phyloP scores from a whole-genome alignment of 495 filamentous ascomycete species.

The Penicillium cosmopolitanum region DNA sequence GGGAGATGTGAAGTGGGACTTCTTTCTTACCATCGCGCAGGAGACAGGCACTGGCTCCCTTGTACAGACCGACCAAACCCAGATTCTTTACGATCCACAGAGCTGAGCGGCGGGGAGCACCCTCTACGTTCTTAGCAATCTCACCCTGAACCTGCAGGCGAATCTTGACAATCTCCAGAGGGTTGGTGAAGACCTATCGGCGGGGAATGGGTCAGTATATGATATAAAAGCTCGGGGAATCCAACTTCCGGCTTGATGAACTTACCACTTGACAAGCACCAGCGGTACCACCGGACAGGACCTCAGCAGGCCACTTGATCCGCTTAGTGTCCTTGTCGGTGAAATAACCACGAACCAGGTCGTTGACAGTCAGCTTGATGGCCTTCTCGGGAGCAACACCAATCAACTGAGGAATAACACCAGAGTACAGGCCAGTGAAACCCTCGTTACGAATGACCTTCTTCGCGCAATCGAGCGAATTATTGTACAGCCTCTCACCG shows the following conservation, averaged over 20 bases:
- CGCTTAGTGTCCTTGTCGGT: slow-evolving; percentile 74
- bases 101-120: slow-evolving; percentile 81
- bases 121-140: slow-evolving; percentile 85
- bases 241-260: slow-evolving; percentile 20
- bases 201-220: neutral
- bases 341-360: slow-evolving; percentile 78
- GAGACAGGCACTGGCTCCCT: slow-evolving; percentile 94
- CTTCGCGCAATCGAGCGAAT: slow-evolving; percentile 88
- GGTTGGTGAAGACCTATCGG: slow-evolving; percentile 87
- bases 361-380: slow-evolving; percentile 98
- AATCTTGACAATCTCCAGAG: slow-evolving; percentile 98
- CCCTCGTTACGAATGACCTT: slow-evolving; percentile 96
- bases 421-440: slow-evolving; percentile 86
- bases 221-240: neutral
- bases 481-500: slow-evolving; percentile 90
- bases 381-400: slow-evolving; percentile 98
- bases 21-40: slow-evolving; percentile 69
- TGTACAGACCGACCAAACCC: slow-evolving; percentile 94
- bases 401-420: slow-evolving; percentile 90
- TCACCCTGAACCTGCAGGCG: slow-evolving; percentile 97
- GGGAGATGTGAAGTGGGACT: neutral
- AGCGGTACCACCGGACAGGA: slow-evolving; percentile 87
- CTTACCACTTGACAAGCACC: slow-evolving; percentile 96
- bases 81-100: slow-evolving; percentile 97
- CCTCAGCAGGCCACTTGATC: slow-evolving; percentile 72